These are phyloP conservation scores for Russula sp. DNA, from an alignment of 768 basidiomycete species.

Conservation along the genomic window DNA sequence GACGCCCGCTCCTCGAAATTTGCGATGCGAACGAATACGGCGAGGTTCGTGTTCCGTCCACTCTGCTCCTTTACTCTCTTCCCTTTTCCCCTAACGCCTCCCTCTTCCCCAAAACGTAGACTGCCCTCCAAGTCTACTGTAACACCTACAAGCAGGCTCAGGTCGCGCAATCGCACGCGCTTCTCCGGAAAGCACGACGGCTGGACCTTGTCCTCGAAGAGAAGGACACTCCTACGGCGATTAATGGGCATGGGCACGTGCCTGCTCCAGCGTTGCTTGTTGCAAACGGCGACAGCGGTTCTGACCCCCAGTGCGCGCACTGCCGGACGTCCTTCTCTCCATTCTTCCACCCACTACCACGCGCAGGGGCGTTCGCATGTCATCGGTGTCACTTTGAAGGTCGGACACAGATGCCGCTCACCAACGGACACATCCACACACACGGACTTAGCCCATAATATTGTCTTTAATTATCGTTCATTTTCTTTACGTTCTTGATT, in stretches of 20 bases:
- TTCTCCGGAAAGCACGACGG: conserved; percentile 85
- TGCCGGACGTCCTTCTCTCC: conserved; percentile 75
- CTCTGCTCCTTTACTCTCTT: not conserved
- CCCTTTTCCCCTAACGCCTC: not conserved
- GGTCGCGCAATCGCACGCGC: conserved; percentile 69
- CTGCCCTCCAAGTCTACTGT: conserved; percentile 85
- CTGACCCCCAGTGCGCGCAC: conserved; percentile 48
- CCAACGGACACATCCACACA: conserved; percentile 23
- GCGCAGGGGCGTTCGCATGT: conserved; percentile 39
- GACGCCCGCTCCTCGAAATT: conserved; percentile 71
- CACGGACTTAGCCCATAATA: conserved; percentile 8
- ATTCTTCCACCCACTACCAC: conserved; percentile 56
- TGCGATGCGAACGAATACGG: conserved; percentile 82
- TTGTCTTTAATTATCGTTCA: conserved; percentile 1
- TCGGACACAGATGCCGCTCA: conserved; percentile 29
- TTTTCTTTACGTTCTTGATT: conserved; percentile 2
- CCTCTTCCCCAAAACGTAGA: conserved; percentile 46
- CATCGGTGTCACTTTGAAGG: conserved; percentile 46
- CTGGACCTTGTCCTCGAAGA: conserved; percentile 67
- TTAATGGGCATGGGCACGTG: conserved; percentile 26
- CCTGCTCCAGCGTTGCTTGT: not conserved
- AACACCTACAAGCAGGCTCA: conserved; percentile 79
- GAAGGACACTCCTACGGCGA: conserved; percentile 29
- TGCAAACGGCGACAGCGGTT: conserved; percentile 9
- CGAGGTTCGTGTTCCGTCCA: conserved; percentile 53